phyloP scores from a whole-genome alignment of 1,284 basidiomycete species.

The Trametes sp. region DNA sequence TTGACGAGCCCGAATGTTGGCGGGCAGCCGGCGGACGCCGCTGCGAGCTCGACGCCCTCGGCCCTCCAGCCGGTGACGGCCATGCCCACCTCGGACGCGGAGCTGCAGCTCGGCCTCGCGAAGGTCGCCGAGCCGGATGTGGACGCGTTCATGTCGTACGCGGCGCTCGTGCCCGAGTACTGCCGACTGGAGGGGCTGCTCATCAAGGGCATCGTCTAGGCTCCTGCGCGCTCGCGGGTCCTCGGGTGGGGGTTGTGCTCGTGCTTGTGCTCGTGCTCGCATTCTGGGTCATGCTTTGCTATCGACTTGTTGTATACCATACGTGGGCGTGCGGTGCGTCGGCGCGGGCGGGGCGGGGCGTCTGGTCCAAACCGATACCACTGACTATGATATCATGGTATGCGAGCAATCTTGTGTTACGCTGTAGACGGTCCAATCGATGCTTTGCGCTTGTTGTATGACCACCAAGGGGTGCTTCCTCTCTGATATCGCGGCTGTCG shows the following conservation, averaged over 20 bases:
- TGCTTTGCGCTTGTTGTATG: conserved; percentile 16
- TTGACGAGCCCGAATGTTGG: conserved; percentile 37
- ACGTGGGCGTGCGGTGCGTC: conserved; percentile 17
- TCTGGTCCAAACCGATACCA: conserved; percentile 31
- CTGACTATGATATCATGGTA: conserved; percentile 34
- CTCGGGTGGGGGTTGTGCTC: conserved; percentile 7
- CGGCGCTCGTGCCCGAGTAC: conserved; percentile 84
- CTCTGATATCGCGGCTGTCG: too few species aligned
- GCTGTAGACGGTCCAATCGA: conserved; percentile 22
- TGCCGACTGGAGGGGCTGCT: conserved; percentile 78
- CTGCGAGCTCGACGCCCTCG: conserved; percentile 47
- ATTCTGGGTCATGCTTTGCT: conserved; percentile 33
- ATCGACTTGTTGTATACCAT: conserved; percentile 33
- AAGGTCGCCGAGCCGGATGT: conserved; percentile 84
- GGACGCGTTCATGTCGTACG: conserved; percentile 85
- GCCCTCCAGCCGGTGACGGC: conserved; percentile 73
- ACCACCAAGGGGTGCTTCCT: too few species aligned
- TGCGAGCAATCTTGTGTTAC: conserved; percentile 23
- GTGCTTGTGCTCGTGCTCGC: conserved; percentile 16
- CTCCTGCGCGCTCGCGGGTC: too few species aligned
- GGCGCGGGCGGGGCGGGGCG: conserved; percentile 10
- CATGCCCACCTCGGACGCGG: conserved; percentile 70
- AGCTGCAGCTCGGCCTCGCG: conserved; percentile 75
- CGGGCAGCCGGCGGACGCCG: conserved; percentile 40
- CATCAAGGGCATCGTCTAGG: conserved; percentile 65